phyloP scores from a whole-genome alignment of 1,139 yeast genomes.

The Blastobotrys apis region DNA sequence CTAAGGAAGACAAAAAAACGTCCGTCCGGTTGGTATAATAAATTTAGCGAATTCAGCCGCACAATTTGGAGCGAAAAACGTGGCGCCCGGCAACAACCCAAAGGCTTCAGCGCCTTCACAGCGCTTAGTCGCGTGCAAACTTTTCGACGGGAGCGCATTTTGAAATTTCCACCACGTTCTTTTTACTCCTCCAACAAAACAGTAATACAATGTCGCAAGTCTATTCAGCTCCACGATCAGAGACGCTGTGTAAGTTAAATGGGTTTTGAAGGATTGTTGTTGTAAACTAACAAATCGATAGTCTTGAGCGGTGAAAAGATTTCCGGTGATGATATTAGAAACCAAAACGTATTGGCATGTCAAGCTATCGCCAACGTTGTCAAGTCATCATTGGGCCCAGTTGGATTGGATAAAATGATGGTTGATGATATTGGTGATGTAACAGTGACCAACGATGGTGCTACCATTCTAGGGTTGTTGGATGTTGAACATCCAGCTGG shows the following conservation, averaged over 20 bases:
- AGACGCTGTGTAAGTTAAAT: constrained; percentile 57
- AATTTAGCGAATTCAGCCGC: too few species aligned
- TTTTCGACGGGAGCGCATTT: too few species aligned
- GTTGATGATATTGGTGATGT: constrained; percentile 99
- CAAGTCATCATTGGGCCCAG: constrained; percentile 95
- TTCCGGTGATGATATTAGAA: constrained; percentile 93
- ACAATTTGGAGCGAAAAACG: too few species aligned
- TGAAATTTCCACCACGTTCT: neutral
- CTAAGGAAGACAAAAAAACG: too few species aligned
- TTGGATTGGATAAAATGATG: constrained; percentile 96
- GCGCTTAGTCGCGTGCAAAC: too few species aligned
- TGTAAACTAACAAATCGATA: constrained; percentile 18
- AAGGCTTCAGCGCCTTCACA: too few species aligned
- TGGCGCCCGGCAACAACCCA: too few species aligned
- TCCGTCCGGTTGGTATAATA: too few species aligned
- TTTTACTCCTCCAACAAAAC: neutral
- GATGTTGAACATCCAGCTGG: constrained; percentile 99
- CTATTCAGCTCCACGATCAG: constrained; percentile 74
- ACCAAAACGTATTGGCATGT: constrained; percentile 91
- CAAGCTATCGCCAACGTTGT: constrained; percentile 97
- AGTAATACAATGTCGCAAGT: constrained; percentile 47
- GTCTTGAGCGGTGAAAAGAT: constrained; percentile 93
- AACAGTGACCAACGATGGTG: constrained; percentile 98
- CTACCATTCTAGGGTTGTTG: constrained; percentile 82
- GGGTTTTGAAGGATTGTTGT: neutral